Evolutionary conservation across 2,329 filamentous ascomycete species (phyloP), one percentile per base, ranked within the genome.

Genomic region (Geosmithia morbida): DNA sequence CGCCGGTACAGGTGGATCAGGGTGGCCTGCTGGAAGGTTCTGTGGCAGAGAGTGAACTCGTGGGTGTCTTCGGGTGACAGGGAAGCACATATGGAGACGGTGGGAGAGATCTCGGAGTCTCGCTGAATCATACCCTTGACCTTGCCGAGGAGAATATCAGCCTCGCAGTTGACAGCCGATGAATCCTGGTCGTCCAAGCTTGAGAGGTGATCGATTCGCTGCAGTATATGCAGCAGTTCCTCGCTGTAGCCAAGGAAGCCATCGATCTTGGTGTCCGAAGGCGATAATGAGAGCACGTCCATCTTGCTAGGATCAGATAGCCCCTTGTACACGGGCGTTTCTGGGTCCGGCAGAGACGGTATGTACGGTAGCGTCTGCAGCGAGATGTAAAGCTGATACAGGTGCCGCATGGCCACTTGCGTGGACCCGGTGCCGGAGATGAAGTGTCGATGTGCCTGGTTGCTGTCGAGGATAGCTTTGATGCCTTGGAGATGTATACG

Each of bases 171-270:
- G 2, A 22, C 42, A 20, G 39, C 44, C 8, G 40, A 5, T 13
- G 13, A 2, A 1, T 8, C 19, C 7, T 2, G 14, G 4, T 41
- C 4, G 0, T 46, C 11, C 1, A n/a, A 2, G 2, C 7, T 29
- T 22, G 51, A 30, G 0, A 43, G 37, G 1, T 29, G 43, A 1
- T 57, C 57, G 16, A 59, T 57, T 2, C 56, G 49, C 1, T 57
- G 55, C 1, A 59, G 3, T 1, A 59, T 22, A 1, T 56, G 53
- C 0, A 59, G 52, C 0, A 59, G 48, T 14, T 59, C 57, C 26
- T 59, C 55, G 5, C 55, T 58, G 3, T 59, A 59, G 0, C 57
- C 57, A 6, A 59, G 18, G 17, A 59, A 59, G 0, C 57, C 57
- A n/a, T 59, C 57, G 1, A 59, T 59, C 6, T 51, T 52, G 2